A percentile compares a stretch with the other conserved stretches of the same genome.
Evolutionary conservation across 2,329 filamentous ascomycete genomes (phyloP).

Genomic region (Cryphonectria nitschkei): DNA sequence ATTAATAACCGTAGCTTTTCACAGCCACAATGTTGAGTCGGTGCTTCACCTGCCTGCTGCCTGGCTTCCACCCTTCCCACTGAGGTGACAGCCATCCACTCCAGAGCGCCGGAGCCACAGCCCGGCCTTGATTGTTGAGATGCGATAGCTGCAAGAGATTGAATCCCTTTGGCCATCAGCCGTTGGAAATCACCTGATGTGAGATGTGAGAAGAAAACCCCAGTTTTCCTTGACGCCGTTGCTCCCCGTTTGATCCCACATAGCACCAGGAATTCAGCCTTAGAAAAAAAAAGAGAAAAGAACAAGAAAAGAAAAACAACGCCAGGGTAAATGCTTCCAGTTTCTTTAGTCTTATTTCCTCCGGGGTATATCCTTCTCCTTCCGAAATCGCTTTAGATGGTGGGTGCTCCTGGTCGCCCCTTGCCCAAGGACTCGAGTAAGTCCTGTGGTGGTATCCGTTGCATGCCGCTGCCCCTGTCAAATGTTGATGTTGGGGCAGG

Average conservation of each 20-base stretch:
- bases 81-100: not conserved
- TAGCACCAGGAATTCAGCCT: slow-evolving; percentile 17
- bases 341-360: slow-evolving; percentile 2
- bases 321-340: slow-evolving; percentile 25
- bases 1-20: not conserved
- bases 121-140: not conserved
- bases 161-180: not conserved
- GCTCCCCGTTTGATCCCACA: slow-evolving; percentile 20
- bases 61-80: not conserved
- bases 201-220: not conserved
- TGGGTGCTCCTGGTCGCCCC: slow-evolving; percentile 52
- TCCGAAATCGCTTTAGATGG: slow-evolving; percentile 45
- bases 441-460: slow-evolving; percentile 64
- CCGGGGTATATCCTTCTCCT: slow-evolving; percentile 22
- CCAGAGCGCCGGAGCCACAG: not conserved
- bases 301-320: slow-evolving; percentile 14
- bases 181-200: not conserved
- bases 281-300: not conserved
- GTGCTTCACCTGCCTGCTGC: not conserved
- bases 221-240: slow-evolving; percentile 25
- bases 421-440: slow-evolving; percentile 58
- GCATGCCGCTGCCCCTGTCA: slow-evolving; percentile 61
- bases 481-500: slow-evolving; percentile 73
- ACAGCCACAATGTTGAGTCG: not conserved
- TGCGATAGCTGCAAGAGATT: not conserved